Base-by-base conservation (phyloP, 345 rosid species). In the Arabis alpina region DNA sequence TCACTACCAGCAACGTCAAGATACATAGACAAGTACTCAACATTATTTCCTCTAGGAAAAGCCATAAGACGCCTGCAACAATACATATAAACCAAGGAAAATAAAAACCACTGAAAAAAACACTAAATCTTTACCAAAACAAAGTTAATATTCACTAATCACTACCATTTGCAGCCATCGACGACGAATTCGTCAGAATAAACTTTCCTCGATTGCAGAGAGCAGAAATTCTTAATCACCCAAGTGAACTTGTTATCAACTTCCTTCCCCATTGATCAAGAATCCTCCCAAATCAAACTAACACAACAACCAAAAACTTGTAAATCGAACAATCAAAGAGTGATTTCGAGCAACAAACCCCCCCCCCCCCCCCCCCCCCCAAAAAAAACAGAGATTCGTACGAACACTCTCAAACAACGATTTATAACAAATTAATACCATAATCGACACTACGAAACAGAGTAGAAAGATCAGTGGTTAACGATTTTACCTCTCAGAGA, bases 21-120 rank as follows among this genome's bases (percentile, higher is more conserved):
- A 70, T 84, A 86, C 86, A 89, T 72, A 5, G 91, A 87, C 82
- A 89, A 68, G 75, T 86, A 81, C 65, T 85, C 90, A 67, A 74
- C 87, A 66, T 87, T 84, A 79, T 85, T 87, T 58, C 88, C 96
- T 55, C 82, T 84, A 6, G 62, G 45, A 37, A 10, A 57, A 3
- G 30, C 62, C 2, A 19, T 0, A 39, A 57, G 44, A 57, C 30
- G 47, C 62, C 62, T 37, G 15, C 15, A 57, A 57, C 8, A 39
- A 36, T 10, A 37, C 16, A 34, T 6, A 52, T 27, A 27, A 3
- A 0, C 12, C 5, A 15, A 32, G 6, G n/a, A 34, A 28, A 7
- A 7, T 34, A 34, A 5, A 28, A 28, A 28, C 2, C 30, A 28
- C 4, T 1, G 4, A 11, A 24, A 10, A 61, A 44, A 61, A 13